A percentile compares a stretch with the other conserved stretches of the same genome.
phyloP scores from a whole-genome alignment of 768 basidiomycete species.

The Mycena maculata region DNA sequence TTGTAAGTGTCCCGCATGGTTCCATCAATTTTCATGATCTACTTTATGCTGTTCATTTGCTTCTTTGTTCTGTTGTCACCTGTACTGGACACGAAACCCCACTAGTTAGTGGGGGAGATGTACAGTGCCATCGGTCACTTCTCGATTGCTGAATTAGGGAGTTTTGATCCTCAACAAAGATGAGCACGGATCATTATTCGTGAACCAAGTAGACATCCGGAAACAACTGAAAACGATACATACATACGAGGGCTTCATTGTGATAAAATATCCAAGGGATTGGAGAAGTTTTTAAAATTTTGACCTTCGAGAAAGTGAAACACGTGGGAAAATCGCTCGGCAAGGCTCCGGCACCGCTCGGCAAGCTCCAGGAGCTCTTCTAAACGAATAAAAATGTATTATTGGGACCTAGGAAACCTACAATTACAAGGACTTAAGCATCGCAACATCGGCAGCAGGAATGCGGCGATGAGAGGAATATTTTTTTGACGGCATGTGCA shows the following conservation, averaged over 20 bases:
- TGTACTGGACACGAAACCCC: too few relatives aligned
- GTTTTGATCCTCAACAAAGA: constrained; percentile 16
- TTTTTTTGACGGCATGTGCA: constrained; percentile 40
- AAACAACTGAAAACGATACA: constrained; percentile 8
- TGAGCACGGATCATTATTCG: constrained; percentile 21
- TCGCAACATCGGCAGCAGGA: constrained; percentile 21
- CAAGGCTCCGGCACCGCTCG: constrained; percentile 14
- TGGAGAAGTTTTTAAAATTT: constrained; percentile 11
- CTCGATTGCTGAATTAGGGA: constrained; percentile 22
- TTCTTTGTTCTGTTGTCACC: too few relatives aligned
- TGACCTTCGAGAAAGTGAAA: constrained; percentile 18
- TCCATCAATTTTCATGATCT: too few relatives aligned
- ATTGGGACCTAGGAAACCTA: neutral
- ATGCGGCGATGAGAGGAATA: constrained; percentile 42
- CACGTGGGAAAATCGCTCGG: constrained; percentile 22
- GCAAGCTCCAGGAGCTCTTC: neutral
- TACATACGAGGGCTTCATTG: constrained; percentile 9
- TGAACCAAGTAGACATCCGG: neutral
- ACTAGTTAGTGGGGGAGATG: too few relatives aligned
- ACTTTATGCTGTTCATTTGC: too few relatives aligned
- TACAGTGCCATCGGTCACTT: too few relatives aligned
- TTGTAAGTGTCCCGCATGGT: too few relatives aligned
- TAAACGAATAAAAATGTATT: neutral
- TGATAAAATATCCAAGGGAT: constrained; percentile 19
- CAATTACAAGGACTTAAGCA: constrained; percentile 2